These are phyloP conservation scores for Nannochloropsis salina DNA, from an alignment of 108 stramenopile species.

Conservation along the genomic window DNA sequence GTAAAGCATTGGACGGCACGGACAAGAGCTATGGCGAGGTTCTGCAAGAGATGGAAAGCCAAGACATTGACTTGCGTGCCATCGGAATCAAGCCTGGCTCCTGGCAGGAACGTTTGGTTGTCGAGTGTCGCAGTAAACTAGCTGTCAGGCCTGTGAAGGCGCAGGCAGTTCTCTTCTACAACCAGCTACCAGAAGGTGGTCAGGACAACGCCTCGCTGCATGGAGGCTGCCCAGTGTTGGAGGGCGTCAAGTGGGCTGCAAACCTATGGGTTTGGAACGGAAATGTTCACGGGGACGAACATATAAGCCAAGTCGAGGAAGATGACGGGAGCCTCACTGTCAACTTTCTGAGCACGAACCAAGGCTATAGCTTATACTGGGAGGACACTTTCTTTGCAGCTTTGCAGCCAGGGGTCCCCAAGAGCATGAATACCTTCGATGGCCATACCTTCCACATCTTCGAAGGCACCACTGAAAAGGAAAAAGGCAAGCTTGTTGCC, in stretches of 20 bases:
- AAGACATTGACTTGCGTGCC: not conserved
- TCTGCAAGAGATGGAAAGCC: slow-evolving; percentile 24
- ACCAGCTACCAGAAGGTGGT: slow-evolving; percentile 45
- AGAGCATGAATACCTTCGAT: not conserved
- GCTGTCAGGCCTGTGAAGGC: slow-evolving; percentile 67
- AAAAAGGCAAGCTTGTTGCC: slow-evolving; percentile 13
- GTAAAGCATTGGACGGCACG: slow-evolving; percentile 31
- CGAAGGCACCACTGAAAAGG: not conserved
- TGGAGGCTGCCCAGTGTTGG: slow-evolving; percentile 80
- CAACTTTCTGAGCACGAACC: not conserved
- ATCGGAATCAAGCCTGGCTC: slow-evolving; percentile 16
- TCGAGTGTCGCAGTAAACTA: slow-evolving; percentile 46
- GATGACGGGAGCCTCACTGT: not conserved
- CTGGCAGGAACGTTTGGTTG: slow-evolving; percentile 51
- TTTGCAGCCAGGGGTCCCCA: not conserved
- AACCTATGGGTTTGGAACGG: slow-evolving; percentile 88
- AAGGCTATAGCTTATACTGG: not conserved
- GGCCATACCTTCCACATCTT: slow-evolving; percentile 1
- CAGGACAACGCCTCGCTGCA: slow-evolving; percentile 70
- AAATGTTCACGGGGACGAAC: slow-evolving; percentile 22
- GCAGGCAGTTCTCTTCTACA: slow-evolving; percentile 71
- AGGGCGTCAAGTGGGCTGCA: slow-evolving; percentile 81
- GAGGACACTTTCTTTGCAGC: not conserved
- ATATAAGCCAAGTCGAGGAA: not conserved
- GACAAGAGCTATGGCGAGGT: slow-evolving; percentile 41